Evolutionary conservation across 352 stramenopile genomes (phyloP), one percentile per base, ranked within the genome.

Genomic region (Blastocystis sp.): DNA sequence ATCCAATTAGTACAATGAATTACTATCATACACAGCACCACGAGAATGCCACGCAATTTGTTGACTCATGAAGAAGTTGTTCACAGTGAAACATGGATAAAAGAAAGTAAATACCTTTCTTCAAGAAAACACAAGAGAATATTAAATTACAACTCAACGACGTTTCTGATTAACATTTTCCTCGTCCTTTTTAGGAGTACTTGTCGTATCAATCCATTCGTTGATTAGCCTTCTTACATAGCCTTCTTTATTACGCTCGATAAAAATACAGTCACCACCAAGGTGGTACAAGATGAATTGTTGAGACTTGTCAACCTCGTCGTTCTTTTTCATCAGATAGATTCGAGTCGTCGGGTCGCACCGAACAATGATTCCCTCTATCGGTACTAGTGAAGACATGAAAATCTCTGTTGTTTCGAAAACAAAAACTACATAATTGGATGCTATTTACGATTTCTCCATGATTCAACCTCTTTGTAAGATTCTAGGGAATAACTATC

Each of bases 181-280:
- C 3, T 80, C 34, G 37, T 80, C 70, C 26, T 80, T 80, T 53
- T 80, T 80, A 15, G 70, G 70, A 23, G 70, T 80, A n/a, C 55
- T 80, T 26, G 20, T 80, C 70, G 39, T 80, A 41, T 80, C 70
- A 64, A 80, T 80, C 70, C 70, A 80, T 9, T 80, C 70, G 54
- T 80, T 80, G 45, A 80, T 80, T 43, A 80, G 45, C 20, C 50
- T 80, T 9, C 70, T 26, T 20, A 80, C 70, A 80, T 80, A 80
- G 43, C 20, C 15, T 80, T 80, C 70, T 61, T 54, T 80, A 8
- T 37, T 47, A 6, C n/a, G 13, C 64, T 80, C 55, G 26, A 80
- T 80, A 64, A 80, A 80, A 15, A 80, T 62, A 41, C 29, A 61
- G 23, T 80, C 55, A 23, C 45, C 55, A 63, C 50, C 50, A 37